These are phyloP conservation scores for Paecilomyces formosus DNA, from an alignment of 2,329 filamentous ascomycete genomes.

Conservation along the genomic window DNA sequence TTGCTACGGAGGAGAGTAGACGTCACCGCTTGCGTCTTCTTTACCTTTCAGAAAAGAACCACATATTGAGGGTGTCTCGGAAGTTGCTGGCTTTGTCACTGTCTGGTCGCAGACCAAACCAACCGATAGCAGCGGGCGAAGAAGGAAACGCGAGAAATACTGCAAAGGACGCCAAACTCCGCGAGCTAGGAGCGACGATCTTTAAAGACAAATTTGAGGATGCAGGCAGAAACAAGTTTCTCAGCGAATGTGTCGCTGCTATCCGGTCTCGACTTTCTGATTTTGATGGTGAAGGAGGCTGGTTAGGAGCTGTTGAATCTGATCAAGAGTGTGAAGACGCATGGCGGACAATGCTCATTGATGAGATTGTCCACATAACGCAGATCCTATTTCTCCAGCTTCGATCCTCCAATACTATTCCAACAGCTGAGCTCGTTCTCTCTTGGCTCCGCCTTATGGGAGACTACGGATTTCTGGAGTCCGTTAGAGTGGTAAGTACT, in stretches of 20 bases:
- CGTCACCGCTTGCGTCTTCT: constrained; percentile 61
- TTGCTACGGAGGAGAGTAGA: constrained; percentile 56
- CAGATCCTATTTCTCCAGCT: constrained; percentile 66
- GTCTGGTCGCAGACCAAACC: constrained; percentile 13
- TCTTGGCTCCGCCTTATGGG: constrained; percentile 71
- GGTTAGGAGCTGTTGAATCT: constrained; percentile 41
- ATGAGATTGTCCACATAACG: constrained; percentile 66
- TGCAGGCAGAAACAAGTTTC: constrained; percentile 16
- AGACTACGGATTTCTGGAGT: constrained; percentile 61
- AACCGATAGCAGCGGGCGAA: constrained; percentile 4
- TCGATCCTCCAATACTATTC: constrained; percentile 51
- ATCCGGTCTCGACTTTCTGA: constrained; percentile 24
- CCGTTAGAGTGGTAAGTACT: constrained; percentile 49
- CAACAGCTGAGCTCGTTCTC: constrained; percentile 52
- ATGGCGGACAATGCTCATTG: constrained; percentile 58
- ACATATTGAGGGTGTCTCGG: constrained; percentile 59
- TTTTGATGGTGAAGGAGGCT: constrained; percentile 32
- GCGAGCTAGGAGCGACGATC: constrained; percentile 20
- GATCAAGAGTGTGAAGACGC: constrained; percentile 51
- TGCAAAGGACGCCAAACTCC: constrained; percentile 9
- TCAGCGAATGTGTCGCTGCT: constrained; percentile 27
- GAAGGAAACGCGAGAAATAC: constrained; percentile 8
- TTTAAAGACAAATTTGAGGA: constrained; percentile 22
- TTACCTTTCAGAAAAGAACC: constrained; percentile 65
- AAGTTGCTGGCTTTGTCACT: constrained; percentile 31